These are phyloP conservation scores for Rhamnella rubrinervis DNA, from an alignment of 331 rosid species.

Conservation along the genomic window DNA sequence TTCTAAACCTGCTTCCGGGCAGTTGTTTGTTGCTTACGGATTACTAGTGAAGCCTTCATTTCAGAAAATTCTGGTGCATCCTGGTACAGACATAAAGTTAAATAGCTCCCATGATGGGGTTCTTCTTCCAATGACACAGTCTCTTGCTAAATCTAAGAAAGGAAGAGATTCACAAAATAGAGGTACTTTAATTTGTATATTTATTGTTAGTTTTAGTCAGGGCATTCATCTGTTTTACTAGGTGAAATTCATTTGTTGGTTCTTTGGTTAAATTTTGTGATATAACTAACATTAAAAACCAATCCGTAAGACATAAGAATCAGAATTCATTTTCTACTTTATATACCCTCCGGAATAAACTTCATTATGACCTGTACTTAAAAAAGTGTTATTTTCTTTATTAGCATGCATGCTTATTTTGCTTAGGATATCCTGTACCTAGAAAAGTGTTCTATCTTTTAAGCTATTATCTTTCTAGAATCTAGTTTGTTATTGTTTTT, in stretches of 20 bases:
- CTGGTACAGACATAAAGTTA: slow-evolving; percentile 68
- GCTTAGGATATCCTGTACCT: neutral
- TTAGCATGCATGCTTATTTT: no score
- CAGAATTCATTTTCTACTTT: no score
- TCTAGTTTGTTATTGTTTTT: slow-evolving; percentile 2
- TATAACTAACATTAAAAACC: neutral
- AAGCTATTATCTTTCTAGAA: neutral
- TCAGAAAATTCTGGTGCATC: slow-evolving; percentile 63
- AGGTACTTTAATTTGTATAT: slow-evolving; percentile 37
- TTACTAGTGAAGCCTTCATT: slow-evolving; percentile 78
- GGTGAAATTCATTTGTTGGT: no score
- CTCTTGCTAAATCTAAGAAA: slow-evolving; percentile 60
- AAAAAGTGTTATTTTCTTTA: neutral
- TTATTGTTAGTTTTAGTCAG: neutral
- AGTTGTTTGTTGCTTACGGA: slow-evolving; percentile 72
- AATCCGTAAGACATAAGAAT: neutral
- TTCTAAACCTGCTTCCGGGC: slow-evolving; percentile 55
- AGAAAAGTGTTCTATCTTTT: neutral
- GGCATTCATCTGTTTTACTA: no score
- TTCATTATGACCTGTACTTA: neutral
- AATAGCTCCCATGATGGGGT: slow-evolving; percentile 68
- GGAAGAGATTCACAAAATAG: slow-evolving; percentile 42
- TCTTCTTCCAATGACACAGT: slow-evolving; percentile 68
- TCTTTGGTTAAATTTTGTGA: no score
- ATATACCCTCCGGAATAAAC: no score